Evolutionary conservation across 2,329 filamentous ascomycete genomes (phyloP), one percentile per base, ranked within the genome.

Genomic region (Anthostomella pinea): DNA sequence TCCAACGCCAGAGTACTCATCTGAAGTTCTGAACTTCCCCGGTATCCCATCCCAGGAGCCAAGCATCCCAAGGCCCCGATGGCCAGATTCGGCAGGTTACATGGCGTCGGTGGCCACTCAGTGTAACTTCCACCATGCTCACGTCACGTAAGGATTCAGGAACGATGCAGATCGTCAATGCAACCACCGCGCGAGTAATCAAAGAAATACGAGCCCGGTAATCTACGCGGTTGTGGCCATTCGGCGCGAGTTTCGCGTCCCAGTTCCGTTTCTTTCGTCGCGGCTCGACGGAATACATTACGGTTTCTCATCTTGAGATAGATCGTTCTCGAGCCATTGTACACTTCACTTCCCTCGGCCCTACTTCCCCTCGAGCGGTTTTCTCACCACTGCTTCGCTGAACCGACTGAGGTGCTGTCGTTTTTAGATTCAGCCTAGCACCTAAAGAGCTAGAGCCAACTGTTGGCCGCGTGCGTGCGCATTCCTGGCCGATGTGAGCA

Each of bases 81-180:
- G 21, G 35, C 32, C 35, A 17, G 22, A 30, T 22, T 16, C 16
- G 28, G 28, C 14, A 37, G 22, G 35, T 37, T 27, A 24, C 35
- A 37, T 37, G 16, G 14, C 4, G 23, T 16, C 11, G 10, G 23
- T 20, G 11, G 28, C 28, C 19, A 18, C 20, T 18, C 11, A 19
- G 20, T 25, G 14, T 37, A 37, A 37, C 32, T 31, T 37, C 35
- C 35, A 32, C 35, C 16, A 3, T 35, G 33, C 27, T 30, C 8
- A 9, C 31, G 15, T 26, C 25, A 9, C 31, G 4, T 11, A 30
- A 15, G 14, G n/a, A 10, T 8, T 23, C n/a, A n/a, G n/a, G n/a
- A n/a, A n/a, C n/a, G 22, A 19, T 15, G 10, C 14, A 25, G 15
- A 30, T 21, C 14, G 11, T 9, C 27, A 8, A 20, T 9, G 5